phyloP scores from a whole-genome alignment of 306 rosid species.

The Gynostemma pentaphyllum region DNA sequence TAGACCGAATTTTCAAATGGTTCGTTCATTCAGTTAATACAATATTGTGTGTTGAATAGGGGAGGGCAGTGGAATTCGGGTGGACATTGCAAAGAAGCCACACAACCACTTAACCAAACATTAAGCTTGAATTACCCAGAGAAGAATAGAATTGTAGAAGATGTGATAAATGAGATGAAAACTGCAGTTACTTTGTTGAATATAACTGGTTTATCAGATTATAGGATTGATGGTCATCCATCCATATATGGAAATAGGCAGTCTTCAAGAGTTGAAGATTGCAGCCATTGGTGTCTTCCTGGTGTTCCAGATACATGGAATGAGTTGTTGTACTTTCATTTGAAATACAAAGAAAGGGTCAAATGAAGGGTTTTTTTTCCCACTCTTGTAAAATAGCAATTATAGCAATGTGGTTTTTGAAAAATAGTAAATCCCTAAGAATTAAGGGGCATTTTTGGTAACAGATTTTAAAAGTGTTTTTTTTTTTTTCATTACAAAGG shows the following conservation, averaged over 20 bases:
- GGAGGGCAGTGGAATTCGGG: conserved; percentile 94
- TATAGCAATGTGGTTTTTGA: too few species aligned
- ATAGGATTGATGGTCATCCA: conserved; percentile 79
- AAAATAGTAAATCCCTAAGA: too few species aligned
- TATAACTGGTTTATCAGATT: conserved; percentile 58
- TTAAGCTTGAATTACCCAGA: conserved; percentile 22
- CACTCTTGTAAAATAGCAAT: too few species aligned
- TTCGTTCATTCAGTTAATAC: too few species aligned
- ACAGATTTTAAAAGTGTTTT: too few species aligned
- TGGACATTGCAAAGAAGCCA: conserved; percentile 72
- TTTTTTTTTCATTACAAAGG: too few species aligned
- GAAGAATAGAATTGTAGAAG: conserved; percentile 45
- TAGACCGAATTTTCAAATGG: too few species aligned
- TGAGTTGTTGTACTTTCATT: conserved; percentile 47
- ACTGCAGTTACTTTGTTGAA: conserved; percentile 63
- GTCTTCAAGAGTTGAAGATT: conserved; percentile 48
- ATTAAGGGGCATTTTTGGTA: too few species aligned
- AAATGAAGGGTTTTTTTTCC: too few species aligned
- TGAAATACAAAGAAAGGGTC: conserved; percentile 26
- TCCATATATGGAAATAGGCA: conserved; percentile 43
- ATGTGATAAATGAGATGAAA: conserved; percentile 59
- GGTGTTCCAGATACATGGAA: conserved; percentile 94
- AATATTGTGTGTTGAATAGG: conserved; percentile 26
- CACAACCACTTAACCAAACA: conserved; percentile 42
- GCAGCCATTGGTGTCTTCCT: conserved; percentile 99